These are phyloP conservation scores for Leucosporidium yakuticum DNA, from an alignment of 768 basidiomycete genomes.

Conservation along the genomic window DNA sequence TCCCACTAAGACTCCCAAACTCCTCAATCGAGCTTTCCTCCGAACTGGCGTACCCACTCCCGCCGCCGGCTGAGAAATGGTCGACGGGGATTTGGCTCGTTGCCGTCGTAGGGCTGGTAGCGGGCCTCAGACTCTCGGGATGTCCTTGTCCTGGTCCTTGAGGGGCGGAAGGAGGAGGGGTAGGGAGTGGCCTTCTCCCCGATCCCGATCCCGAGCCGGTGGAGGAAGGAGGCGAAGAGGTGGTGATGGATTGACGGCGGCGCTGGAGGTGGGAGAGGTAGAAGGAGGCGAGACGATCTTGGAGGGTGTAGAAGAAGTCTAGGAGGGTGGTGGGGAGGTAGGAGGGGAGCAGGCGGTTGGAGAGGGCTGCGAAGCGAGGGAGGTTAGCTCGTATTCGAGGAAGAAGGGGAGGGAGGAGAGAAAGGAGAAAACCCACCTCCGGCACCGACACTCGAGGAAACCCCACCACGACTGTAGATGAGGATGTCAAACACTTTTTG, in stretches of 20 bases:
- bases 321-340: conserved; percentile 14
- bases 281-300: conserved; percentile 20
- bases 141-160: neutral
- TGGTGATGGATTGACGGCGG: neutral
- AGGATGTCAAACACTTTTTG: conserved; percentile 19
- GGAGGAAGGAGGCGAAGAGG: too few species aligned
- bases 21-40: conserved; percentile 8
- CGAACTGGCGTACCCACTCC: neutral
- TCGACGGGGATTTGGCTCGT: too few species aligned
- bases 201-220: too few species aligned
- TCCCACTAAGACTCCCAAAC: neutral
- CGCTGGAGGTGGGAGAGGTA: conserved; percentile 14
- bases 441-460: conserved; percentile 5
- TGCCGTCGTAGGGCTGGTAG: too few species aligned
- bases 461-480: neutral
- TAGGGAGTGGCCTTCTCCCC: neutral
- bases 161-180: neutral
- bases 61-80: too few species aligned
- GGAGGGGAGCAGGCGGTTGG: conserved; percentile 13
- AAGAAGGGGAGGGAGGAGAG: neutral
- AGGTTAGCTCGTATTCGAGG: neutral
- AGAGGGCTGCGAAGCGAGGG: conserved; percentile 3
- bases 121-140: neutral
- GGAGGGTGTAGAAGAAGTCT: conserved; percentile 19
- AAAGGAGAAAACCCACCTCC: conserved; percentile 11